Evolutionary conservation across 2,329 filamentous ascomycete species (phyloP), one percentile per base, ranked within the genome.

Genomic region (Penicillium italicum): DNA sequence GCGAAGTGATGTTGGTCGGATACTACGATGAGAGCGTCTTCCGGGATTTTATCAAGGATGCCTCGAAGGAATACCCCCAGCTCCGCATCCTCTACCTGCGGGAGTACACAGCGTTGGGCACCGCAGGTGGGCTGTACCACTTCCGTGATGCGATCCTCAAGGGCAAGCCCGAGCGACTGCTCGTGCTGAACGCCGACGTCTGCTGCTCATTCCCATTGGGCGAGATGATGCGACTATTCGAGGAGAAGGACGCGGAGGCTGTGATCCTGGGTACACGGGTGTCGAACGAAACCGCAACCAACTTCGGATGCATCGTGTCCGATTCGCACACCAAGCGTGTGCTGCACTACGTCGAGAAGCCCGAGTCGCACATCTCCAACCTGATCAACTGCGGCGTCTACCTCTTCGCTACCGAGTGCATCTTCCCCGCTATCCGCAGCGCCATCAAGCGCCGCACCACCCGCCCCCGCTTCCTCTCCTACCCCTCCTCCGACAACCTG

Each of bases 381-480:
- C 82, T 99, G 65, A 99, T 99, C 83, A 99, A 97, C 82, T 97
- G 94, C 76, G 94, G 94, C 68, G 92, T 99, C 69, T 99, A 97
- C 79, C 90, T 97, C 68, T 99, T 99, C 77, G 85, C 89, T 62
- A 94, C 92, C 61, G 91, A 97, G 66, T 90, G 88, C 75, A 96
- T 97, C 79, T 97, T 97, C 84, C 93, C 93, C 62, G 90, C 90
- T 65, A 97, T 99, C 75, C 88, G 88, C 72, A 90, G 83, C 64
- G 92, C 93, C 67, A 97, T 97, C 79, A 97, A 97, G 82, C 91
- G 91, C 69, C 91, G 93, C 74, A 88, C 90, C 66, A 91, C 96
- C 73, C 88, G 94, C 42, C 92, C 92, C 12, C 89, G 92, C 66
- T 84, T 97, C 55, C 82, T 95, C 63, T 94, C 90, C n/a, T 97